A percentile compares a stretch with the other conserved stretches of the same genome.
phyloP scores from a whole-genome alignment of 108 stramenopile species.

The Cyclotella baltica region DNA sequence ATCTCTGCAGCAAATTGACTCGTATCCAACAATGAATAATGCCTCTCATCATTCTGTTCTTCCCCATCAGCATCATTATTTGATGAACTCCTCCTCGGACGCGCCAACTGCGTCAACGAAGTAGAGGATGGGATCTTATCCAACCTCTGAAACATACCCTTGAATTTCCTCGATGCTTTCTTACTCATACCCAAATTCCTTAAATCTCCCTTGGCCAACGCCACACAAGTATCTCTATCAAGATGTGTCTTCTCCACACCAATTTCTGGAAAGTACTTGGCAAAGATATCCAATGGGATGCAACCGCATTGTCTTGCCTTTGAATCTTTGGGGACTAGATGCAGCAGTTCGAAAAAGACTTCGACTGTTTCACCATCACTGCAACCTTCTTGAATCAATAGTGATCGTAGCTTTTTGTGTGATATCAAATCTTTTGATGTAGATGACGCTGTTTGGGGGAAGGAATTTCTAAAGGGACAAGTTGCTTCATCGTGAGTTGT shows the following conservation, averaged over 20 bases:
- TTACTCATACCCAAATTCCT: conserved; percentile 41
- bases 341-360: conserved; percentile 64
- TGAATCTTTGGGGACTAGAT: conserved; percentile 29
- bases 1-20: conserved; percentile 13
- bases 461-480: conserved; percentile 47
- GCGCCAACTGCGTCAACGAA: not conserved
- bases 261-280: conserved; percentile 27
- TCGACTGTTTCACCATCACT: conserved; percentile 57
- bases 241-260: conserved; percentile 46
- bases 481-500: conserved; percentile 30
- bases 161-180: conserved; percentile 42
- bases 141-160: conserved; percentile 20
- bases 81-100: not conserved
- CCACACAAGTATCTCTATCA: conserved; percentile 36
- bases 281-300: conserved; percentile 48
- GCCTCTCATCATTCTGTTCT: conserved; percentile 1
- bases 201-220: conserved; percentile 46
- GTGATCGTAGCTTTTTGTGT: conserved; percentile 38
- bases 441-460: not conserved
- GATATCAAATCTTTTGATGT: conserved; percentile 27
- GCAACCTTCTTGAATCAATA: conserved; percentile 48
- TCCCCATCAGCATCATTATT: conserved; percentile 4
- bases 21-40: conserved; percentile 8
- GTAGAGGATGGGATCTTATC: conserved; percentile 1
- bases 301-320: conserved; percentile 39